Base-by-base conservation (phyloP, 257 asterid genomes). In the Scutellaria baicalensis region DNA sequence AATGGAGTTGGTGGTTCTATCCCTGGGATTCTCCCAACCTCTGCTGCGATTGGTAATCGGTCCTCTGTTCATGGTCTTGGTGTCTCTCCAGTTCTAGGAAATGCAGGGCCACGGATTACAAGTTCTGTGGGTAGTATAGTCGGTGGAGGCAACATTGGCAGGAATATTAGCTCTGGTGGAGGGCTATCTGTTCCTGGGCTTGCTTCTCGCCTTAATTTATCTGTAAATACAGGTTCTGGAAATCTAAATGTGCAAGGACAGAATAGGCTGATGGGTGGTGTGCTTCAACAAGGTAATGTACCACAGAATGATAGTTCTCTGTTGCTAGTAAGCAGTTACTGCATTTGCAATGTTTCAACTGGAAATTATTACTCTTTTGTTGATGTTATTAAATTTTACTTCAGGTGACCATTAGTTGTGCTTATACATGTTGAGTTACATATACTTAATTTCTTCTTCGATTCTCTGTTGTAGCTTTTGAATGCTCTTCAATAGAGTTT, bases 101-200 rank as follows among this genome's bases (percentile, higher is more conserved):
- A 91, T 80, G 77, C 87, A 17, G 99, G 95, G 69, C 90, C 88
- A 55, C 84, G 96, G 42, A 81, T 89, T 76, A 75, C 97, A 64
- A 88, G 85, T 75, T 89, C 99, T 48, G 85, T 85, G 75, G 97
- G 96, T 55, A 91, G 75, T 80, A 84, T 94, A 61, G 97, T 82
- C 14, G 95, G 96, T 75, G 95, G 91, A 78, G 91, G 92, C 43
- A 94, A 84, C 81, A 85, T 91, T 45, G 96, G 99, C 56, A 82
- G 99, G 70, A 94, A 78, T 83, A 86, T 94, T 79, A 84, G 87
- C 80, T 80, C 99, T 49, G 96, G 95, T 78, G 98, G 95, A 77
- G 97, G 95, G 83, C 75, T 91, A 75, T 87, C 98, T 64, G 81
- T 89, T 49, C 90, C 99, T 66, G 97, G 97, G 64, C 86, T 94